Percentiles rank a stretch among this genome's conserved stretches.
Conservation (phyloP, 208 protist species). For the Trypanosomatidae sp. region DNA sequence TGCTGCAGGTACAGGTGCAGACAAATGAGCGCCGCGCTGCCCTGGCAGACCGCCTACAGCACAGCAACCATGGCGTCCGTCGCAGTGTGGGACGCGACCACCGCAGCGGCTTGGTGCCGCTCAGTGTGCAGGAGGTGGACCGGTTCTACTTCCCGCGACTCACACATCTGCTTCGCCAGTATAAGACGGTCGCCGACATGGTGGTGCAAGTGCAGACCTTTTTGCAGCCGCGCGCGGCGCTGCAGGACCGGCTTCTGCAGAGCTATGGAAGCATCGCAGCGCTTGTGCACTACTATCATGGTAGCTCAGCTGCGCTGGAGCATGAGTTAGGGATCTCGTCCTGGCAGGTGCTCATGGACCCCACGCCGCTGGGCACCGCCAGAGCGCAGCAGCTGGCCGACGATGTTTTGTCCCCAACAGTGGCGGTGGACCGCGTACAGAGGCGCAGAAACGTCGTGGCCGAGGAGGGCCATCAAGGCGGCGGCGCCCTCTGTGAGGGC, state of each 20-base stretch:
- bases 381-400: background rate
- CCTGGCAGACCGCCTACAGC: conserved; percentile 38
- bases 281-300: conserved; percentile 79
- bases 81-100: conserved; percentile 21
- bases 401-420: conserved; percentile 11
- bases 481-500: background rate
- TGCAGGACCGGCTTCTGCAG: conserved; percentile 33
- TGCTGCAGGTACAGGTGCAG: conserved; percentile 64
- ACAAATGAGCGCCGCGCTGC: conserved; percentile 71
- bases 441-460: background rate
- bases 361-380: background rate
- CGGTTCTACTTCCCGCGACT: conserved; percentile 47
- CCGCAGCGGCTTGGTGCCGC: conserved; percentile 13
- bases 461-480: background rate
- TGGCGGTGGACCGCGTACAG: conserved; percentile 16
- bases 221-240: conserved; percentile 26
- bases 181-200: conserved; percentile 36
- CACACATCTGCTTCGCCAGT: conserved; percentile 28
- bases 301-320: conserved; percentile 49
- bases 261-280: conserved; percentile 46
- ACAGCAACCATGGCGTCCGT: conserved; percentile 23
- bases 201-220: conserved; percentile 38
- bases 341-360: conserved; percentile 28
- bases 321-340: conserved; percentile 47
- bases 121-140: conserved; percentile 28